Base-by-base conservation (phyloP, 169 alveolate species). In the Plasmodium reichenowi region DNA sequence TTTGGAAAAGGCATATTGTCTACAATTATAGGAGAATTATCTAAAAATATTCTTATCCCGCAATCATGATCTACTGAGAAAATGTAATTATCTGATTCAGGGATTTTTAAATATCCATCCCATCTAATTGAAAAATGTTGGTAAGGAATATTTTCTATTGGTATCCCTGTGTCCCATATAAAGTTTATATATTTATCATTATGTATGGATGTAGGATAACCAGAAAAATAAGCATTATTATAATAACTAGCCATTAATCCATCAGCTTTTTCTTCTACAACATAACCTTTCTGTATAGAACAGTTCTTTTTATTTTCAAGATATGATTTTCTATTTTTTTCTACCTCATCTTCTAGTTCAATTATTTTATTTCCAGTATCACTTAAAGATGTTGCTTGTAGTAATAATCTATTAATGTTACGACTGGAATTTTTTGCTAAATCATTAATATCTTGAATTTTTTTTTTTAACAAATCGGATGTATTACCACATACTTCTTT, bases 81-180 rank as follows among this genome's bases (percentile, higher is more conserved):
- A 56, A 94, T 90, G 70, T 95, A 96, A 22, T 90, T 88, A 38
- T 93, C 98, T 10, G 98, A 83, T 20, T 93, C 92, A 1, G 98
- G 97, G 9, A 94, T 94, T 62, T 88, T 87, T 70, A 96, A 45
- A 88, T 93, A 96, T 43, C 98, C 98, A 63, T 96, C 98, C 94
- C 96, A 94, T 22, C 98, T 88, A 9, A 96, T 94, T 3, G 98
- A 96, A 58, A 96, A 96, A 45, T 95, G 90, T 58, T 96, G 96
- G 29, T 91, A 89, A 50, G 98, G 96, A 6, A 96, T 95, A n/a
- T 95, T 96, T 59, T 86, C 83, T 38, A 94, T 88, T 2, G 98
- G 98, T 12, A 93, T 76, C 5, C 93, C 73, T 38, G 92, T 94
- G 47, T 92, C 94, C 94, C 96, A 95, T 13, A 74, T 72, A 72